Evolutionary conservation across 192 early-diverging fungal genomes (phyloP).

Genomic region (Spinellus fusiger): DNA sequence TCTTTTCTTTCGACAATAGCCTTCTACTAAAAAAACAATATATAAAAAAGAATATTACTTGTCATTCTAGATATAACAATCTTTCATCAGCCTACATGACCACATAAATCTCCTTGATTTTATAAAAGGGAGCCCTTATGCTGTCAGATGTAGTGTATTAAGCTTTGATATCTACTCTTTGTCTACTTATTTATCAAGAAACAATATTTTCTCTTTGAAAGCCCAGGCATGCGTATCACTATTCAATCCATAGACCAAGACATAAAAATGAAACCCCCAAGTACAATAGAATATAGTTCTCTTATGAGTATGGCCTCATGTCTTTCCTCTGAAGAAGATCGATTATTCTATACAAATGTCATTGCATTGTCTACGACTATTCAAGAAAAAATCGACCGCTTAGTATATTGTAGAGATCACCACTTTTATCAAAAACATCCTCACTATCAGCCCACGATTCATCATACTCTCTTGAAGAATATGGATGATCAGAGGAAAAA

Average conservation of each 20-base stretch:
- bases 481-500: no score
- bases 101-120: not conserved
- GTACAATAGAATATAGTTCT: no score
- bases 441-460: no score
- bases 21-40: slow-evolving; percentile 2
- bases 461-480: no score
- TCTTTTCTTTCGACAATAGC: not conserved
- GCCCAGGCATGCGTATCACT: not conserved
- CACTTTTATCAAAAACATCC: no score
- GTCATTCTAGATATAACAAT: no score
- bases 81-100: not conserved
- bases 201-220: not conserved
- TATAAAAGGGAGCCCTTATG: not conserved
- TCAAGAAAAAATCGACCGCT: not conserved
- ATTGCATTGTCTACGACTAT: not conserved
- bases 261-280: no score
- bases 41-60: not conserved
- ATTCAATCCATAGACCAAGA: no score
- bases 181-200: not conserved
- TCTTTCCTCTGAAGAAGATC: not conserved
- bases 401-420: no score
- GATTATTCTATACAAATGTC: not conserved
- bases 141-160: not conserved
- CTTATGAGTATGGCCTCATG: not conserved
- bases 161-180: not conserved